Conservation (phyloP, 2,329 filamentous ascomycete species). For the Dactylellina leptospora region DNA sequence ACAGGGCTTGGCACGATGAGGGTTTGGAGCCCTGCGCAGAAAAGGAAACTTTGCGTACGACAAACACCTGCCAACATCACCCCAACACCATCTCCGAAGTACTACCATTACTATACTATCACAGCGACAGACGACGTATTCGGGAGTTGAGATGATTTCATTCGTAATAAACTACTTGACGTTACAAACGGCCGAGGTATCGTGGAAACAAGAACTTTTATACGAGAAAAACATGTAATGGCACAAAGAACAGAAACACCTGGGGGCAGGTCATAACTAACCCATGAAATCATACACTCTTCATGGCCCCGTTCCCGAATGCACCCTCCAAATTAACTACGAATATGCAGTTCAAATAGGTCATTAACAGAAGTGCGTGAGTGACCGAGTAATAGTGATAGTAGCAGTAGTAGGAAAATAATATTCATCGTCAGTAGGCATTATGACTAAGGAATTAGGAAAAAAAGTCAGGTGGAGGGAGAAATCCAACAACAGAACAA, state of each 20-base stretch:
- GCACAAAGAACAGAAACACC: neutral
- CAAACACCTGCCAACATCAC: no score
- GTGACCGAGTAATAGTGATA: neutral
- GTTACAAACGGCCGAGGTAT: constrained; percentile 40
- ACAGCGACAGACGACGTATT: no score
- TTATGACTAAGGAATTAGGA: constrained; percentile 17
- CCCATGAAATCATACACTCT: neutral
- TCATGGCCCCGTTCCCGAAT: constrained; percentile 2
- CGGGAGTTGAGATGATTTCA: neutral
- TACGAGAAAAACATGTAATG: neutral
- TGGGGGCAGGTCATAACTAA: constrained; percentile 9
- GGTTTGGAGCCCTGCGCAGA: constrained; percentile 44
- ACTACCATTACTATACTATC: no score
- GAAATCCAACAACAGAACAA: constrained; percentile 25
- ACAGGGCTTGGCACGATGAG: constrained; percentile 46
- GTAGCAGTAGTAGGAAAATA: constrained; percentile 25
- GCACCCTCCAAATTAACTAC: constrained; percentile 17
- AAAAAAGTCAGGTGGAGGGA: constrained; percentile 9
- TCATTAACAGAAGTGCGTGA: neutral
- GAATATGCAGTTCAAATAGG: constrained; percentile 11
- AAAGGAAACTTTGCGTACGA: no score
- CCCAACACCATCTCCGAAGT: no score
- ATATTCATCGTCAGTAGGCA: constrained; percentile 26
- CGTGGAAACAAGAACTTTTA: constrained; percentile 37
- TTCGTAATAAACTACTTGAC: constrained; percentile 1